Base-by-base conservation (phyloP, 164 flowering plant species). In the Tetracentron sinense region DNA sequence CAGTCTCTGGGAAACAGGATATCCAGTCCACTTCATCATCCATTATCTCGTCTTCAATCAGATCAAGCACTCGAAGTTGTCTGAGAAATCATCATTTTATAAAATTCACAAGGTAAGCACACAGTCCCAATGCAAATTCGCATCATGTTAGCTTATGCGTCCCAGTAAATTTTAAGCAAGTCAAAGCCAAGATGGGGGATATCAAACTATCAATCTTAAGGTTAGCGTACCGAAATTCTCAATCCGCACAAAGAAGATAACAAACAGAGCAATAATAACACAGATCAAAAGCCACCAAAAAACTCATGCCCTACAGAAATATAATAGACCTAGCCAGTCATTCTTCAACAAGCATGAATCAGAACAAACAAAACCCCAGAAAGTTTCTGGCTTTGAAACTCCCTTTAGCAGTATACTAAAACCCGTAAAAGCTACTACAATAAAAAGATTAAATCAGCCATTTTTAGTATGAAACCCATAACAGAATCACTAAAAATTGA, bases 1-100 rank as follows among this genome's bases (percentile, higher is more conserved):
- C 80, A 17, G 75, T 70, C 61, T 86, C 86, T 0, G 96, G 96
- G 59, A 92, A 92, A 74, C 76, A 82, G 0, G 91, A 85, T 59
- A 92, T 69, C 98, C 98, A 92, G 72, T 92, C 96, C 64, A 82
- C 83, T 21, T 83, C 96, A 69, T 89, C 92, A 52, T 86, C 95
- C 10, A 61, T 44, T 3, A 86, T 82, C 35, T 80, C 89, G 46
- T 77, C 79, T 46, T 92, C 98, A 30, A 82, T 77, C 74, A 90
- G 79, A 75, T 92, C 98, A 67, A 89, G 86, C 62, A 84, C 95
- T 65, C 82, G 76, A 22, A 92, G 79, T 63, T 83, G 78, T 66
- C 98, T 92, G 88, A 47, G 42, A 62, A 47, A 62, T 22, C 46
- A 67, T 14, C 19, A 72, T 23, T 25, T n/a, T 17, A 53, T 11